Percentiles rank a stretch among this genome's conserved stretches.
Conservation (phyloP, 2,329 filamentous ascomycete species). For the Cytospora piceicola region DNA sequence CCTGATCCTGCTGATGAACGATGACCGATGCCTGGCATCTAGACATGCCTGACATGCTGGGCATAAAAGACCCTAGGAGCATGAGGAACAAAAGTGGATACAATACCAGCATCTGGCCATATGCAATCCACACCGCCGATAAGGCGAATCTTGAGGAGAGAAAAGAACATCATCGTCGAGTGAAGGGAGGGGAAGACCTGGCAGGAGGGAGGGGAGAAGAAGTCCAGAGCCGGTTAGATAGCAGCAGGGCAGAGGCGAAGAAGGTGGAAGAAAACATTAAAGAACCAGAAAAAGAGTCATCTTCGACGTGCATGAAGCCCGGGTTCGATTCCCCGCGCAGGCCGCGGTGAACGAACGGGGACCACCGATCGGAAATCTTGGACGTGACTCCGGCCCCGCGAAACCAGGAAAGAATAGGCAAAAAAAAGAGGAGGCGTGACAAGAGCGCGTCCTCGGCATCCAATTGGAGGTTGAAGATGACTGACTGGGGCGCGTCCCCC, state of each 20-base stretch:
- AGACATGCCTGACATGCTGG: not conserved
- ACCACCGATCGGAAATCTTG: not conserved
- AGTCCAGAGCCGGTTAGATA: not conserved
- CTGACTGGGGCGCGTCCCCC: conserved; percentile 11
- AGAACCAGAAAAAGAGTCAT: not conserved
- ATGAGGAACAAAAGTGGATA: not conserved
- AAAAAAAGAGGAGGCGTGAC: conserved; percentile 14
- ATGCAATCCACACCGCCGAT: not conserved
- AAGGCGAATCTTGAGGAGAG: not conserved
- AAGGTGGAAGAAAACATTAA: not conserved
- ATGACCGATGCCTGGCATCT: too few species aligned
- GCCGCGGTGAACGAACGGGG: not conserved
- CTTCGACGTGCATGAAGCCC: not conserved
- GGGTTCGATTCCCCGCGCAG: not conserved
- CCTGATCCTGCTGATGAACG: too few species aligned
- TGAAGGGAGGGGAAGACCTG: not conserved
- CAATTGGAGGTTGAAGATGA: conserved; percentile 15
- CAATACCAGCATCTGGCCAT: not conserved
- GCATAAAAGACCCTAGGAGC: not conserved
- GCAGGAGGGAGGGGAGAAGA: not conserved
- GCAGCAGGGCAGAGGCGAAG: not conserved
- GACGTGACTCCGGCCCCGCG: not conserved
- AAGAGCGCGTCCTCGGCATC: conserved; percentile 28
- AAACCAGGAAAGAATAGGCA: not conserved
- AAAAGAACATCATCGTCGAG: not conserved